Conservation (phyloP, 75 land plant species). For the Sequoia sempervirens region DNA sequence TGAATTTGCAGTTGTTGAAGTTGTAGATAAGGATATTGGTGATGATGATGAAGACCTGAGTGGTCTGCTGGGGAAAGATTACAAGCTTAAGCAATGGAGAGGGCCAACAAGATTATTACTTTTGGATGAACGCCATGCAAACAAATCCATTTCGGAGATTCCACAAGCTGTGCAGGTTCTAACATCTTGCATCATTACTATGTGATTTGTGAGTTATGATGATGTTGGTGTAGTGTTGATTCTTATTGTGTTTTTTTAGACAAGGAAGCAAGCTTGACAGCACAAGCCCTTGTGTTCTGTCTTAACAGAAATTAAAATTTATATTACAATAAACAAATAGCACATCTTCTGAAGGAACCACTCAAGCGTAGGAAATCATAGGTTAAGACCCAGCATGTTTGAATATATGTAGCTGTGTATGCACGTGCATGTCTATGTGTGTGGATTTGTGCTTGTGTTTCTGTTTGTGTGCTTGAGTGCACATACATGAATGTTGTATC, state of each 20-base stretch:
- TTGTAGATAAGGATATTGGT: conserved; percentile 22
- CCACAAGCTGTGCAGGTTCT: conserved; percentile 84
- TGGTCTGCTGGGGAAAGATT: conserved; percentile 47
- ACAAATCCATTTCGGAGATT: conserved; percentile 41
- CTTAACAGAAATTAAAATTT: background rate
- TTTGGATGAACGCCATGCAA: conserved; percentile 63
- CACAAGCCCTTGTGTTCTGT: background rate
- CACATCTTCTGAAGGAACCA: background rate
- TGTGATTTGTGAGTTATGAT: conserved; percentile 1
- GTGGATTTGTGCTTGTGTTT: no score
- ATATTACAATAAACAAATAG: background rate
- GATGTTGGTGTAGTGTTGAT: background rate
- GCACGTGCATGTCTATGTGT: background rate
- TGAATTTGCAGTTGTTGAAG: conserved; percentile 31
- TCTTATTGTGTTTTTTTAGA: background rate
- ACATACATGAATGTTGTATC: background rate
- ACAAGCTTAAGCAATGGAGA: conserved; percentile 43
- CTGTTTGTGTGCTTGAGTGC: no score
- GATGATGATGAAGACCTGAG: conserved; percentile 27
- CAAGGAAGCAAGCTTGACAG: background rate
- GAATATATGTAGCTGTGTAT: background rate
- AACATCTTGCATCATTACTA: conserved; percentile 3
- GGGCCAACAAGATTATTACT: conserved; percentile 83
- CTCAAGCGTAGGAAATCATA: background rate
- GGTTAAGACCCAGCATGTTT: background rate